Conservation (phyloP, 176 grass and related monocot species). For the Miscanthus lutarioriparius region DNA sequence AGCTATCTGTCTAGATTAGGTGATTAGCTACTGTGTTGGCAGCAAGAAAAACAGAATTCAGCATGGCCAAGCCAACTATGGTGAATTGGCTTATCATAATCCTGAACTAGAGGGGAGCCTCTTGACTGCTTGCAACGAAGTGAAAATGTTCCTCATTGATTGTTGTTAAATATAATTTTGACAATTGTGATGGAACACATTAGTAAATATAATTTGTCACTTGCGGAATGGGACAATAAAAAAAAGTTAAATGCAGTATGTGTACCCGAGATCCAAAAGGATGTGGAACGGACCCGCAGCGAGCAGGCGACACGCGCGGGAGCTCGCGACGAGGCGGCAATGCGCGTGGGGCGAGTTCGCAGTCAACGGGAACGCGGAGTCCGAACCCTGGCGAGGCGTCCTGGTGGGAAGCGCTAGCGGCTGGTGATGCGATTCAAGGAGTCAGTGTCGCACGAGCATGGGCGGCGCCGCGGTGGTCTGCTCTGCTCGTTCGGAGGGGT, state of each 20-base stretch:
- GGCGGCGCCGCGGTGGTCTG: background rate
- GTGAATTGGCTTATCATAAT: background rate
- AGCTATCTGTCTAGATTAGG: background rate
- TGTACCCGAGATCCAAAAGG: too few relatives aligned
- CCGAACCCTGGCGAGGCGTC: background rate
- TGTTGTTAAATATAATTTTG: background rate
- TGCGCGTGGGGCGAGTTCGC: background rate
- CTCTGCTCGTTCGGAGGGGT: background rate
- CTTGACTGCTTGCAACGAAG: background rate
- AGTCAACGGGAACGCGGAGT: background rate
- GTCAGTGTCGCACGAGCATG: background rate
- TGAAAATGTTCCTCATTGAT: background rate
- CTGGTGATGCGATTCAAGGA: background rate
- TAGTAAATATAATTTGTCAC: background rate
- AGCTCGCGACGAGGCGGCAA: background rate
- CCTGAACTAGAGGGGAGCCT: background rate
- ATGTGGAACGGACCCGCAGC: background rate
- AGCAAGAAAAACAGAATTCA: background rate
- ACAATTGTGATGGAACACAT: background rate
- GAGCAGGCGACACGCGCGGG: background rate
- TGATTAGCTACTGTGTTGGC: background rate
- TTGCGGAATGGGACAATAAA: background rate
- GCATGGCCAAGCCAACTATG: background rate
- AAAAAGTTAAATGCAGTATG: background rate
- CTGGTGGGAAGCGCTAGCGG: background rate